Conservation (phyloP, 2,329 filamentous ascomycete species). For the Diaporthe velutina region DNA sequence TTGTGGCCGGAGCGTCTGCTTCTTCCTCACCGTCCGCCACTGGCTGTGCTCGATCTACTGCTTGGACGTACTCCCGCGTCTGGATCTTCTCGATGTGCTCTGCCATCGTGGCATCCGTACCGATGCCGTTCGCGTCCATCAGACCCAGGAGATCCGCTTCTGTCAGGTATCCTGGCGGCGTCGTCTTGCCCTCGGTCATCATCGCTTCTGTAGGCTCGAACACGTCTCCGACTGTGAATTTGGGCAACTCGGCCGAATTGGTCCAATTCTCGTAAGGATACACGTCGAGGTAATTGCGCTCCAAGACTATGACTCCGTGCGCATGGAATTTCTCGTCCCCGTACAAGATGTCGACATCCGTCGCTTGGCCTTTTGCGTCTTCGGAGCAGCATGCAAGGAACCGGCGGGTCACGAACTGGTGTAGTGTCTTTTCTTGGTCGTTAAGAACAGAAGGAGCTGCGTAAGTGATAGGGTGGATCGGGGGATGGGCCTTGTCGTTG, state of each 20-base stretch:
- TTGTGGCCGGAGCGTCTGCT: conserved; percentile 53
- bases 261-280: conserved; percentile 98
- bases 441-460: conserved; percentile 74
- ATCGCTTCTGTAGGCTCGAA: conserved; percentile 92
- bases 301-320: conserved; percentile 85
- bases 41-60: conserved; percentile 59
- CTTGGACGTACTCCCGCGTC: conserved; percentile 85
- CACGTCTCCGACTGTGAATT: conserved; percentile 81
- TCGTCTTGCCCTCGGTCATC: conserved; percentile 92
- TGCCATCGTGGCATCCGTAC: conserved; percentile 98
- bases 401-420: conserved; percentile 91
- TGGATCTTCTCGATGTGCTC: conserved; percentile 98
- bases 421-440: conserved; percentile 80
- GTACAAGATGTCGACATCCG: conserved; percentile 86
- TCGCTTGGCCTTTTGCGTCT: conserved; percentile 88
- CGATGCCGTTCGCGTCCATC: conserved; percentile 99
- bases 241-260: conserved; percentile 84
- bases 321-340: conserved; percentile 86
- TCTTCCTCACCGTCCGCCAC: conserved; percentile 54
- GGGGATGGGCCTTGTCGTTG: conserved; percentile 97
- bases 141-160: conserved; percentile 95
- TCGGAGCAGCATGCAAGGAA: conserved; percentile 97
- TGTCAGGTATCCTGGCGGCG: conserved; percentile 86
- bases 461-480: conserved; percentile 95
- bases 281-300: conserved; percentile 94